Evolutionary conservation across 163 green algal species (phyloP).

Genomic region (Picocystis sp.): DNA sequence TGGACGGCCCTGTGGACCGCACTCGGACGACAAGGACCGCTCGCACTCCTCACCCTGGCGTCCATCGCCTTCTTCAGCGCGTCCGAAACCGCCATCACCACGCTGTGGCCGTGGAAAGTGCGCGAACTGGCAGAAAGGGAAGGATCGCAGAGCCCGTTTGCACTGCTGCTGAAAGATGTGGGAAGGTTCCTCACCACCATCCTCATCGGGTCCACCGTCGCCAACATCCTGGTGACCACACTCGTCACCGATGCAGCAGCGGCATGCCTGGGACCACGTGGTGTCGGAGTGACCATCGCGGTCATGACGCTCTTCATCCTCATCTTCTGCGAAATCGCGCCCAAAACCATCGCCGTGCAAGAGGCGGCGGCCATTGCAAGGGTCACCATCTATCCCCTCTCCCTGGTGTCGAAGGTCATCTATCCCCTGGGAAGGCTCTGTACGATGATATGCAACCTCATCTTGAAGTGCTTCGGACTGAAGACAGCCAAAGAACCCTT

Average conservation of each 20-base stretch:
- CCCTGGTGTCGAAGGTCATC: conserved; percentile 18
- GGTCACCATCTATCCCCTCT: conserved; percentile 21
- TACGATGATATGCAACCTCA: conserved; percentile 13
- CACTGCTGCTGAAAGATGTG: conserved; percentile 21
- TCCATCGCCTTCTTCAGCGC: conserved; percentile 19
- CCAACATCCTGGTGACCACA: conserved; percentile 20
- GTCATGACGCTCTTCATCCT: conserved; percentile 6
- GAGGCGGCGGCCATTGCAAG: conserved; percentile 16
- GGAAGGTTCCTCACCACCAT: conserved; percentile 31
- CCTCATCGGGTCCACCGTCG: conserved; percentile 24
- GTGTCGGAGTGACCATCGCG: conserved; percentile 4
- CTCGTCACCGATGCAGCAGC: conserved; percentile 22
- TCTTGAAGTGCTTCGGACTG: conserved; percentile 21
- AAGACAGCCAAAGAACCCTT: conserved; percentile 22
- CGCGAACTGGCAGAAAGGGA: conserved; percentile 27
- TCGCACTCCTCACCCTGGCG: too few species aligned
- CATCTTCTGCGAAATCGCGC: conserved; percentile 30
- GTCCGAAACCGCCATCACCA: conserved; percentile 30
- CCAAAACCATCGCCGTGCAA: conserved; percentile 30
- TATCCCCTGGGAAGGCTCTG: conserved; percentile 26
- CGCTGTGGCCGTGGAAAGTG: conserved; percentile 35
- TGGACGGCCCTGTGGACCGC: too few species aligned
- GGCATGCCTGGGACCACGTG: conserved; percentile 15
- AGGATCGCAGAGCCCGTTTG: conserved; percentile 13
- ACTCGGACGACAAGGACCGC: too few species aligned